These are phyloP conservation scores for Dryadomyces sulphureus DNA, from an alignment of 2,329 filamentous ascomycete species.

Conservation along the genomic window DNA sequence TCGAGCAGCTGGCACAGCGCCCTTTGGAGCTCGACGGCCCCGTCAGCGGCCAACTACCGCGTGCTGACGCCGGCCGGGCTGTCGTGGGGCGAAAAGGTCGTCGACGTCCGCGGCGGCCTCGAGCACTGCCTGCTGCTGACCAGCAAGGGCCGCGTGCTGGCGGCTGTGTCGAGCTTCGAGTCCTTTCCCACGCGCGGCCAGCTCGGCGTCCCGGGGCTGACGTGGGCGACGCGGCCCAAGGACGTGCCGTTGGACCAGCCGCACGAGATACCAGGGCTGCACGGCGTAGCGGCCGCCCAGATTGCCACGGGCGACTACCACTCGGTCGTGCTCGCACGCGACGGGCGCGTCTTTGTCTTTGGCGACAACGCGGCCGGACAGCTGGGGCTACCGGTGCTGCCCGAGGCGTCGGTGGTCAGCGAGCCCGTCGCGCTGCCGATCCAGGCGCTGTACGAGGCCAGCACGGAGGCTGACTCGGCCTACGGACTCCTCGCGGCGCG, in stretches of 20 bases:
- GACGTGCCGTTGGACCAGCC: constrained; percentile 63
- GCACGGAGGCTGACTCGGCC: background rate
- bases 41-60: constrained; percentile 43
- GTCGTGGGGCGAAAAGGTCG: constrained; percentile 55
- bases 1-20: constrained; percentile 55
- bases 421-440: constrained; percentile 57
- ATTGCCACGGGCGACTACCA: constrained; percentile 81
- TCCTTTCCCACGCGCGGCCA: constrained; percentile 73
- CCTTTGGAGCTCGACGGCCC: constrained; percentile 13
- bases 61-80: constrained; percentile 51
- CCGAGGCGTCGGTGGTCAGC: constrained; percentile 48
- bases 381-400: constrained; percentile 61
- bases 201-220: constrained; percentile 71
- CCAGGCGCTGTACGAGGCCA: constrained; percentile 48
- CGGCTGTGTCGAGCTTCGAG: constrained; percentile 66
- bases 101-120: constrained; percentile 59
- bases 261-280: constrained; percentile 61
- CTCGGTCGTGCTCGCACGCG: constrained; percentile 61
- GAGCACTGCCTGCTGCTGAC: constrained; percentile 83
- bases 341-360: constrained; percentile 70
- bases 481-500: background rate
- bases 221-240: constrained; percentile 60
- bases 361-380: constrained; percentile 90
- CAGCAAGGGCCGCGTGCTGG: constrained; percentile 71
- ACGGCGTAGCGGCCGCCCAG: constrained; percentile 53